Conservation (phyloP, 2,329 filamentous ascomycete genomes). For the Penicillium sp. region DNA sequence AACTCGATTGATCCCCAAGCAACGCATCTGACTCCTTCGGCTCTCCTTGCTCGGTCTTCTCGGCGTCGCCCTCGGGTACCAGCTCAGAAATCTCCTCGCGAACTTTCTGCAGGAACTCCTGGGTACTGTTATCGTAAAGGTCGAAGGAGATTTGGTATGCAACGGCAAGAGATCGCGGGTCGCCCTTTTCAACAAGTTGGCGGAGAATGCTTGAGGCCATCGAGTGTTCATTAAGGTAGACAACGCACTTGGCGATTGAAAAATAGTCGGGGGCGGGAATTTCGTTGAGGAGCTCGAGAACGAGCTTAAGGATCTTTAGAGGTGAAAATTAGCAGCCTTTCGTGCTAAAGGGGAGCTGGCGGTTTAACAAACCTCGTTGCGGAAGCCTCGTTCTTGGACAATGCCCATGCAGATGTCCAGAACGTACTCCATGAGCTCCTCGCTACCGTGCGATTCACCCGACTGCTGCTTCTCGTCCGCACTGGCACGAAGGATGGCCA, state of each 20-base stretch:
- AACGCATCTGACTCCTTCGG: slow-evolving; percentile 57
- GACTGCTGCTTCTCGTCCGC: slow-evolving; percentile 72
- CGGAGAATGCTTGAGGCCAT: slow-evolving; percentile 83
- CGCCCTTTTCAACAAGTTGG: slow-evolving; percentile 73
- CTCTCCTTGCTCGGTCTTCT: slow-evolving; percentile 47
- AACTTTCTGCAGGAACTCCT: slow-evolving; percentile 91
- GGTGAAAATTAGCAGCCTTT: slow-evolving; percentile 1
- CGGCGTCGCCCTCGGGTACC: slow-evolving; percentile 40
- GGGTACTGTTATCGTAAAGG: slow-evolving; percentile 95
- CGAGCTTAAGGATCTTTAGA: slow-evolving; percentile 72
- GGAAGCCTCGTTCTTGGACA: slow-evolving; percentile 84
- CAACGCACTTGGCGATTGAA: slow-evolving; percentile 94
- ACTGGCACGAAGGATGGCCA: slow-evolving; percentile 82
- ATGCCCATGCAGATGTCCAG: slow-evolving; percentile 96
- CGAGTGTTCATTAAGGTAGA: slow-evolving; percentile 87
- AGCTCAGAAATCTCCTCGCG: slow-evolving; percentile 68
- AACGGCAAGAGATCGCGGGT: slow-evolving; percentile 71
- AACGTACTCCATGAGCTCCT: slow-evolving; percentile 95
- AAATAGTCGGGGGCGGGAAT: slow-evolving; percentile 95
- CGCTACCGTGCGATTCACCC: slow-evolving; percentile 59
- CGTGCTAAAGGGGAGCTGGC: background rate
- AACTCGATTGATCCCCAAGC: slow-evolving; percentile 47
- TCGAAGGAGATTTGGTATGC: slow-evolving; percentile 99
- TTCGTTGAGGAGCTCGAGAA: slow-evolving; percentile 91
- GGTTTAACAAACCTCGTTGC: slow-evolving; percentile 55